Evolutionary conservation across 1,284 basidiomycete species (phyloP), one percentile per base, ranked within the genome.

Genomic region (Trametes sp.): DNA sequence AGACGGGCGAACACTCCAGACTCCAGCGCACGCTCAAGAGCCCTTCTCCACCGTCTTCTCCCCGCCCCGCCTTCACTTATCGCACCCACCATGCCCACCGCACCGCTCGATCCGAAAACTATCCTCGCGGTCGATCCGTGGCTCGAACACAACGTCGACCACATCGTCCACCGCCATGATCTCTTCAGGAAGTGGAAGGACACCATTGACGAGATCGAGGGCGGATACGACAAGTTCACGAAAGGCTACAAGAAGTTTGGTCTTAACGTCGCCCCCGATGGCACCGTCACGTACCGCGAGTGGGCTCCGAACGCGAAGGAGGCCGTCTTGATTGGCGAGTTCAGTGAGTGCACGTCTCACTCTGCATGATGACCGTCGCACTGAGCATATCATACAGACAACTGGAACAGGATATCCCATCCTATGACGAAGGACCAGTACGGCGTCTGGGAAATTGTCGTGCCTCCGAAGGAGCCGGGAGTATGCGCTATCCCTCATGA

Each of bases 261-360:
- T 41, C 82, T 99, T 69, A 90, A 92, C 60, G 84, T 95, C 44
- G 82, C 83, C 51, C 74, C 79, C 24, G 85, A 92, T 59, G 89
- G 89, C 54, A 84, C 90, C 31, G 87, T 98, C 41, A 80, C 85
- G 9, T 99, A 98, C 76, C 84, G 93, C 71, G 97, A 99, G 75
- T 99, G 97, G 97, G 97, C 97, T 7, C 96, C 97, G 0, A 95
- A 94, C 70, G 96, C 91, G 14, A 80, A 76, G 50, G 88, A 91
- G 71, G 97, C 96, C 1, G 84, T 82, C 70, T 80, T 99, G 59
- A 95, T 96, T 73, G 97, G 97, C 54, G 97, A 99, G 52, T 99
- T 99, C 82, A 99, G 95, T 97, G 65, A 78, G 94, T 86, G 3
- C 52, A 64, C 52, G 41, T 44, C 59, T 52, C 58, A 35, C 24